Evolutionary conservation across 345 rosid species (phyloP), one percentile per base, ranked within the genome.

Genomic region (Syzygium oleosum): DNA sequence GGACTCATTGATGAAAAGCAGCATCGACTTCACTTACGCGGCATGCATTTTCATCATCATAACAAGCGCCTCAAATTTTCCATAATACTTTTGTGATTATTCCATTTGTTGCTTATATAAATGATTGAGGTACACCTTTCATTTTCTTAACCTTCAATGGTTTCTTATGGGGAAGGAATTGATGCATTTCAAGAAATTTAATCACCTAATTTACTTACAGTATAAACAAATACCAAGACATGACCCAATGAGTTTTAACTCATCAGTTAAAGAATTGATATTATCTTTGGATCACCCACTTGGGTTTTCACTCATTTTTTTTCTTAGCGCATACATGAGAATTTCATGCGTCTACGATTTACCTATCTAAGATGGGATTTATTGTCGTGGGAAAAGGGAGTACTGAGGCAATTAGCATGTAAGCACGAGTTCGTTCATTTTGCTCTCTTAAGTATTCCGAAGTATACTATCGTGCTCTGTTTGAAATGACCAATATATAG

Each of bases 161-260:
- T 49, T 55, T 0, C 27, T 55, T 55, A 55, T 21, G 59, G 12
- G 23, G 12, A 5, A 55, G 59, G 12, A 55, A 22, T 55, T 55
- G 1, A 55, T 8, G 59, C 59, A 55, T 21, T 21, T 55, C 25
- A 55, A 22, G 27, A 55, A 9, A 25, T 22, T 22, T 25, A 55
- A 55, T 55, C 59, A 55, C 59, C 21, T 22, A 4, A 55, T 55
- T 55, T 0, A 55, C 4, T 3, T 25, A 22, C 0, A 22, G 59
- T 25, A 0, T 21, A 21, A 55, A 55, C 0, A 55, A 55, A 55
- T 55, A 55, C 27, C 0, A 0, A 22, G 0, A 2, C 27, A 55
- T 7, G 27, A 55, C 12, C 59, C 27, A 0, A 55, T 49, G 27
- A 55, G 59, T 38, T 55, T 55, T 22, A 56, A 22, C 59, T 23